Percentiles rank a stretch among this genome's conserved stretches.
These are phyloP conservation scores for Globisporangium uncinulatum DNA, from an alignment of 352 stramenopile genomes.

Conservation along the genomic window DNA sequence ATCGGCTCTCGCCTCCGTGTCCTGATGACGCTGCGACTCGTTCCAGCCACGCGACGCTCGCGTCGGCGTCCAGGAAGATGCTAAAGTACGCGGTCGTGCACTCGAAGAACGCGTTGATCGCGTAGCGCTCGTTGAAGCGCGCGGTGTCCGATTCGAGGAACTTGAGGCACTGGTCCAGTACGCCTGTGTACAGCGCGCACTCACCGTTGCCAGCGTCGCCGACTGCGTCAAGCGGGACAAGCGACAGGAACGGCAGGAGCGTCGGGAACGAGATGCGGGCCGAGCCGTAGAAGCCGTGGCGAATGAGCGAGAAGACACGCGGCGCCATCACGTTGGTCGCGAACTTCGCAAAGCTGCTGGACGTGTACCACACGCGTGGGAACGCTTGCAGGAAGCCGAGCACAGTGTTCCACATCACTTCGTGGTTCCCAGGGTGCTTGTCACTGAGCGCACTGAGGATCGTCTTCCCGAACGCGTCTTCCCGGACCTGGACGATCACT, in stretches of 20 bases:
- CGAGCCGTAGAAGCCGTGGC: slow-evolving; percentile 76
- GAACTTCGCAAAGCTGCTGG: slow-evolving; percentile 52
- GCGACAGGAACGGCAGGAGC: slow-evolving; percentile 64
- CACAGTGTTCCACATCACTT: slow-evolving; percentile 68
- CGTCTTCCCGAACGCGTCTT: slow-evolving; percentile 68
- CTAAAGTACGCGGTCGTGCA: slow-evolving; percentile 64
- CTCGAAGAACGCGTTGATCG: slow-evolving; percentile 63
- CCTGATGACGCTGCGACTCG: slow-evolving; percentile 3
- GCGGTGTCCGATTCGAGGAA: slow-evolving; percentile 54
- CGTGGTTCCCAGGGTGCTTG: slow-evolving; percentile 61
- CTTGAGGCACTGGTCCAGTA: slow-evolving; percentile 68
- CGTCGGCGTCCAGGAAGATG: slow-evolving; percentile 47
- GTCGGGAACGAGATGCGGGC: slow-evolving; percentile 59
- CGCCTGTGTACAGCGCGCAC: slow-evolving; percentile 49
- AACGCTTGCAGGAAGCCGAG: slow-evolving; percentile 65
- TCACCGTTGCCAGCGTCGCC: slow-evolving; percentile 27
- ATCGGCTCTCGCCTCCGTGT: slow-evolving; percentile 26
- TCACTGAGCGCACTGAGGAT: slow-evolving; percentile 63
- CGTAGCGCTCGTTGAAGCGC: slow-evolving; percentile 43
- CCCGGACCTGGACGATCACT: slow-evolving; percentile 29
- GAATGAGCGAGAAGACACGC: slow-evolving; percentile 61
- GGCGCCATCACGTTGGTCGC: slow-evolving; percentile 54
- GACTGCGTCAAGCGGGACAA: slow-evolving; percentile 56
- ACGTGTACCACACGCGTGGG: slow-evolving; percentile 33
- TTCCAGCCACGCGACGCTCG: slow-evolving; percentile 25